Evolutionary conservation across 192 early-diverging fungal species (phyloP), one percentile per base, ranked within the genome.

Genomic region (Cladochytrium replicatum): DNA sequence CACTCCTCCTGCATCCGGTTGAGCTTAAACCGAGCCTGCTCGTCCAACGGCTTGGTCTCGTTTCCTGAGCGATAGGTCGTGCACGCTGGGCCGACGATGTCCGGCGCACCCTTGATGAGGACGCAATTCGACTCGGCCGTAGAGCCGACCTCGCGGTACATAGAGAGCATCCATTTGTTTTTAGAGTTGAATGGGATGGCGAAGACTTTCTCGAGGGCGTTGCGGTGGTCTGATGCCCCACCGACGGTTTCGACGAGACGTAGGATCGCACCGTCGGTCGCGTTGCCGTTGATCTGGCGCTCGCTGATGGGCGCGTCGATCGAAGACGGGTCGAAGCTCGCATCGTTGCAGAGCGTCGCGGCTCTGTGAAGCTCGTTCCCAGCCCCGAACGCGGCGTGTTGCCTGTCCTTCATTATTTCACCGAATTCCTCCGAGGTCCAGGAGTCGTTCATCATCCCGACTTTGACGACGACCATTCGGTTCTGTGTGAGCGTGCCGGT

Each of bases 401-500:
- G n/a, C 0, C 26, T 48, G 17, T 63, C 57, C 13, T 40, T 37
- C 29, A 58, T 47, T 9, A 11, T 46, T 22, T 45, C 41, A 13
- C 29, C 26, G 42, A 51, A 46, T 15, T 52, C 62, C 6, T 9
- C 7, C 42, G 9, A n/a, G 48, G 6, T 26, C 4, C 5, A 13
- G 46, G 17, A 68, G 27, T 34, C 44, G 54, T 74, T 47, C 34
- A 50, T 43, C 31, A 82, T 62, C 24, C 59, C 62, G 15, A 63
- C 54, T 41, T 60, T 50, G 31, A 57, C 59, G n/a, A 83, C 80
- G 24, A 54, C 54, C 87, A 95, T 89, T 39, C 75, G 67, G 68
- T 83, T 78, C 49, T 78, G 72, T 8, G 91, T 95, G 30, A 95
- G 61, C 6, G 89, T 95, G 0, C 89, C 91, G n/a, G 91, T 92